A percentile compares a stretch with the other conserved stretches of the same genome.
Evolutionary conservation across 192 early-diverging fungal genomes (phyloP).

Genomic region (Geranomyces variabilis): DNA sequence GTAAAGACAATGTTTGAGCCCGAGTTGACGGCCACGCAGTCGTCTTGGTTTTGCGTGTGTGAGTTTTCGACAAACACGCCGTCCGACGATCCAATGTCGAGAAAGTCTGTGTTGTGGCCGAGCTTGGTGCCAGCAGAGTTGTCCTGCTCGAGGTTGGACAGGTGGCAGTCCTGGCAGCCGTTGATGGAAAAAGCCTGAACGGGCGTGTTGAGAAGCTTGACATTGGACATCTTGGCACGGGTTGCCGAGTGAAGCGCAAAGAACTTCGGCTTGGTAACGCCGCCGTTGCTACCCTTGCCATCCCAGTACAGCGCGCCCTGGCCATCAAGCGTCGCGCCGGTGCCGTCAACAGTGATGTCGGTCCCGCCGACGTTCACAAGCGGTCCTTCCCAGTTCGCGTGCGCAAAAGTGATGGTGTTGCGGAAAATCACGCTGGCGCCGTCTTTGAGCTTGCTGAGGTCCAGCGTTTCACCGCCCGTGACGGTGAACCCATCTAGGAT

Average conservation of each 20-base stretch:
- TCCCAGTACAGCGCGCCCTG: constrained; percentile 48
- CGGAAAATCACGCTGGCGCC: constrained; percentile 40
- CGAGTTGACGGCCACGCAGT: constrained; percentile 55
- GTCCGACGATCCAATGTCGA: constrained; percentile 26
- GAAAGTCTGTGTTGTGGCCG: constrained; percentile 33
- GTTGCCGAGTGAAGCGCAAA: constrained; percentile 15
- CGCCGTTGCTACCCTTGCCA: constrained; percentile 50
- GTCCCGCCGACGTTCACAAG: constrained; percentile 45
- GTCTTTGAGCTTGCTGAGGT: constrained; percentile 42
- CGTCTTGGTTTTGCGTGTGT: constrained; percentile 51
- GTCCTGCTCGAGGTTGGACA: constrained; percentile 43
- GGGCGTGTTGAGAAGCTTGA: constrained; percentile 39
- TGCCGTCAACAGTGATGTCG: constrained; percentile 30
- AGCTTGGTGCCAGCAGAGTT: constrained; percentile 36
- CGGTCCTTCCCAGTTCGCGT: constrained; percentile 23
- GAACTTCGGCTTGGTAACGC: constrained; percentile 41
- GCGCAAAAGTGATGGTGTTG: constrained; percentile 43
- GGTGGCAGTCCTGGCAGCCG: constrained; percentile 33
- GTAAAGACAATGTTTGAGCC: constrained; percentile 49
- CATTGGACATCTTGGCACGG: constrained; percentile 32
- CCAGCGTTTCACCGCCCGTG: constrained; percentile 41
- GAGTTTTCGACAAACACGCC: constrained; percentile 40
- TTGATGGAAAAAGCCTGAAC: constrained; percentile 48
- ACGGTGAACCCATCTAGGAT: constrained; percentile 33
- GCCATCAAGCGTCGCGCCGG: constrained; percentile 42